Evolutionary conservation across 305 asterid genomes (phyloP), one percentile per base, ranked within the genome.

Genomic region (Stenogyne calaminthoides): DNA sequence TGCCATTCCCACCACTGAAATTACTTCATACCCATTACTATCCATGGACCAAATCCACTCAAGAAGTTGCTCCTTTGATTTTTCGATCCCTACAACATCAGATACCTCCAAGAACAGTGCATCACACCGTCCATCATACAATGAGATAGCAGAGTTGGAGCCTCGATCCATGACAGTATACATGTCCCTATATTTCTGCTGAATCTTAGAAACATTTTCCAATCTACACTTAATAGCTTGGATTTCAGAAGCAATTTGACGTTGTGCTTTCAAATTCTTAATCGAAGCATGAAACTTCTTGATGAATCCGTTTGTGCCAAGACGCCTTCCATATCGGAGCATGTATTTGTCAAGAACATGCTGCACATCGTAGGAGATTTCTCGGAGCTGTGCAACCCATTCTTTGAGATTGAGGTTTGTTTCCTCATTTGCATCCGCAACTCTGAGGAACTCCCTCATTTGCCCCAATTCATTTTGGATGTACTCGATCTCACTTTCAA

Each of bases 311-410:
- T 60, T 60, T 2, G 47, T 36, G 47, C 2, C 46, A 16, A 2
- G 66, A 60, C 34, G 66, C 27, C 42, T 29, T 29, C 64, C 64
- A 12, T 5, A n/a, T 29, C 6, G 66, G 47, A 34, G 66, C 46
- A 34, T 34, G 66, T 60, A 32, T 15, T 60, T 60, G 46, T 60
- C 66, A 60, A 60, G 66, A 60, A 60, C 47, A 60, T 60, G 66
- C 7, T 60, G 46, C 34, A 60, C 66, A 15, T 60, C 66, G 3
- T 60, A 60, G 7, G 66, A 60, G 25, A 60, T 60, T 34, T 60
- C 66, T 60, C 66, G 66, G 66, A 60, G 66, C 4, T 60, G 66
- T n/a, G 46, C 47, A 25, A 60, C 66, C 66, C 46, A 59, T 59
- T 59, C 20, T 32, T 29, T 29, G 65, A 59, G 65, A 29, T 59